Evolutionary conservation across 169 alveolate species (phyloP), one percentile per base, ranked within the genome.

Genomic region (Babesia microti): DNA sequence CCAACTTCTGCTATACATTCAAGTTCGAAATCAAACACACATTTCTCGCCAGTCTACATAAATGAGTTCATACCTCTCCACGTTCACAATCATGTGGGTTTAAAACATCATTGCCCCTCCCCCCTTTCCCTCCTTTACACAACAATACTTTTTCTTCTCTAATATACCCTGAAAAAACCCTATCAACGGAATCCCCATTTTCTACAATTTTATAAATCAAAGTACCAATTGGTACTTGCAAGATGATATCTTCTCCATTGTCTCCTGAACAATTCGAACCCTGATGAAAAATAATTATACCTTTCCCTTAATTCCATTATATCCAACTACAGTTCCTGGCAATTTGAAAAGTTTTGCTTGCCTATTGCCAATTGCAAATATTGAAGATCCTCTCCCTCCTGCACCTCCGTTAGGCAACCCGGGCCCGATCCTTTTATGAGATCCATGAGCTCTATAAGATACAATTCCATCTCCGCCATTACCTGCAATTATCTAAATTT

Each of bases 401-500:
- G 58, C 55, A 15, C 74, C 74, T 9, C 74, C 74, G 2, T 44
- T 46, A n/a, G 74, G 74, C 11, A 61, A 48, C 22, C 74, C 74
- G 3, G 74, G 74, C 0, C 74, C 74, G n/a, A 53, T 18, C 23
- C 51, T 50, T 33, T 43, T 41, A 34, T 61, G 74, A n/a, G 74
- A 45, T 2, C 69, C 67, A 40, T 61, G 74, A 17, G 51, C 53
- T 30, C 66, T 47, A 45, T 52, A 61, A 2, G 47, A 52, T 0
- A 61, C 17, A 4, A 60, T 68, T 2, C 74, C 74, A 34, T 61
- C 68, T 6, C 74, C 74, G 2, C 74, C 74, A 18, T 21, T 61
- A 3, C 74, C 74, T 0, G 68, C 74, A 26, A 18, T 61, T 15
- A 67, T 52, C 74, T 61, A 47, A 9, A 17, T 26, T 2, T 3